Evolutionary conservation across 176 grass and related monocot species (phyloP).

Genomic region (Hyparrhenia diplandra): DNA sequence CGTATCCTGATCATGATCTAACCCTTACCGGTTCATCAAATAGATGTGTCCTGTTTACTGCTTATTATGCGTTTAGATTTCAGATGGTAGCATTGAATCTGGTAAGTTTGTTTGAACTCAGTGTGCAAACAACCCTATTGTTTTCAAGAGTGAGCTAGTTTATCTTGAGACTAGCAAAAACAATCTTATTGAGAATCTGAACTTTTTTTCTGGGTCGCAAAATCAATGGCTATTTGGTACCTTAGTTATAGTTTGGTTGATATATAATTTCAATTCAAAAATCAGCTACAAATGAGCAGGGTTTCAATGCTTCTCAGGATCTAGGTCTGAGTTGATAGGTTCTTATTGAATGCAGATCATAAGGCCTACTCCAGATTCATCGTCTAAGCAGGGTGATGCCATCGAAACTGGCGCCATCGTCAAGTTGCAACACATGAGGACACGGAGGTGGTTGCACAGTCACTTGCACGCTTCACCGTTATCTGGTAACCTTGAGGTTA

Average conservation of each 20-base stretch:
- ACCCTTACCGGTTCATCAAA: not conserved
- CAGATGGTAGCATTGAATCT: not conserved
- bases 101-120: not conserved
- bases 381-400: constrained; percentile 58
- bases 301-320: not conserved
- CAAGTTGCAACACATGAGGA: constrained; percentile 71
- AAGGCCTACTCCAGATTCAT: constrained; percentile 52
- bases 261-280: not conserved
- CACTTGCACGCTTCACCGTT: constrained; percentile 71
- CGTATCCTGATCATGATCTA: not conserved
- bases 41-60: not conserved
- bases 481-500: constrained; percentile 82
- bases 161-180: not conserved
- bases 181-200: not conserved
- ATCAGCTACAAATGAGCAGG: not conserved
- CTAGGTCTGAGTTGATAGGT: not conserved
- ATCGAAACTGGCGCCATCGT: constrained; percentile 52
- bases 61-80: not conserved
- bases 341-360: constrained; percentile 37
- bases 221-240: not conserved
- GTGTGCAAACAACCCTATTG: not conserved
- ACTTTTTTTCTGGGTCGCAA: not conserved
- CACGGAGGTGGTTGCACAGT: constrained; percentile 70
- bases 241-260: not conserved
- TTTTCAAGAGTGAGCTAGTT: not conserved